Base-by-base conservation (phyloP, 805 yeast species). In the Candida bentonensis region DNA sequence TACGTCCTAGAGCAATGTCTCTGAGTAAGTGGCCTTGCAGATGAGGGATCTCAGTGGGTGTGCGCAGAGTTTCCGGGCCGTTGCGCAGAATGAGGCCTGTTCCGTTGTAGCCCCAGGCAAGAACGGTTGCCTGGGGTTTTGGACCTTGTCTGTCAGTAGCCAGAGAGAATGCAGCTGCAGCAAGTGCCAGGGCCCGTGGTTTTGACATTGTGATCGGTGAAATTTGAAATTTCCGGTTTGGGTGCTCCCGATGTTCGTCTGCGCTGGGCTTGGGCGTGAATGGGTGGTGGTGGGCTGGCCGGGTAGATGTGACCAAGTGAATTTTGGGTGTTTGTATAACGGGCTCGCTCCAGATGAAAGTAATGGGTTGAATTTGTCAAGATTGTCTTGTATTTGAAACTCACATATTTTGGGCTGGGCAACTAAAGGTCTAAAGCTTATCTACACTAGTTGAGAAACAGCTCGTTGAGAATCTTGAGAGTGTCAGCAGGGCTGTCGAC, bases 401-500 rank as follows among this genome's bases (percentile, higher is more conserved):
- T n/a, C n/a, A n/a, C n/a, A n/a, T n/a, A n/a, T n/a, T n/a, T n/a
- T n/a, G n/a, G n/a, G n/a, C n/a, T n/a, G n/a, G n/a, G n/a, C n/a
- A n/a, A n/a, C n/a, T n/a, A n/a, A n/a, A n/a, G n/a, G n/a, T n/a
- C n/a, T n/a, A n/a, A n/a, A n/a, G n/a, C n/a, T n/a, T n/a, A n/a
- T n/a, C n/a, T n/a, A n/a, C n/a, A 39, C 25, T 39, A 4, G n/a
- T 39, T 23, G 15, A 49, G 64, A 67, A 89, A 92, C 46, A 82
- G 58, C 66, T 92, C 95, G 63, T 78, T 82, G 65, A 92, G 76
- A 69, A 84, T 82, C 56, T 67, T 76, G 54, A 78, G 78, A 54
- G 99, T 92, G 67, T 92, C 98, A 9, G 41, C 15, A 55, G 99
- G 99, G 56, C 74, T 68, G 57, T 74, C 73, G 54, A 92, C 97